These are phyloP conservation scores for Obelidium mucronatum DNA, from an alignment of 192 early-diverging fungal species.

Conservation along the genomic window DNA sequence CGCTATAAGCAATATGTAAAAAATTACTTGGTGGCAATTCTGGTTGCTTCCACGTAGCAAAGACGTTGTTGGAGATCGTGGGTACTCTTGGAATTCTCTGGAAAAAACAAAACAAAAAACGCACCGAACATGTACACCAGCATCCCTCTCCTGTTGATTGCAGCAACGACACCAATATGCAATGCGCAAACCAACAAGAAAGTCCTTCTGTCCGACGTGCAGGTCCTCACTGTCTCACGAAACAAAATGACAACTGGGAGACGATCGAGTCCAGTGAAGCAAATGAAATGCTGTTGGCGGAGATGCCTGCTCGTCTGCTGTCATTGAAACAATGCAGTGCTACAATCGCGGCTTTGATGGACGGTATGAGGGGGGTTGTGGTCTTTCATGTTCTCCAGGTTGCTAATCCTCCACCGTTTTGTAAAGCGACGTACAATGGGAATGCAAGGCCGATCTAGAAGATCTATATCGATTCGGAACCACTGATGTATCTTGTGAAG, in stretches of 20 bases:
- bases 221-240: slow-evolving; percentile 46
- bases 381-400: not conserved
- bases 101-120: no score
- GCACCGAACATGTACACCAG: not conserved
- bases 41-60: no score
- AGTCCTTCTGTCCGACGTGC: slow-evolving; percentile 42
- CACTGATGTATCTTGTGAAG: slow-evolving; percentile 57
- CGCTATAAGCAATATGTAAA: not conserved
- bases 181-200: slow-evolving; percentile 29
- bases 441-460: slow-evolving; percentile 54
- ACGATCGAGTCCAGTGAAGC: slow-evolving; percentile 47
- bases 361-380: not conserved
- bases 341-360: slow-evolving; percentile 43
- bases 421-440: slow-evolving; percentile 48
- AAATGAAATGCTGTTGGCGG: slow-evolving; percentile 54
- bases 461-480: slow-evolving; percentile 46
- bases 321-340: slow-evolving; percentile 50
- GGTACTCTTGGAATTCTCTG: no score
- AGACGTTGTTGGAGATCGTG: not conserved
- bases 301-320: slow-evolving; percentile 41
- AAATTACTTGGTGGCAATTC: not conserved
- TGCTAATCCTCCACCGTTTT: not conserved
- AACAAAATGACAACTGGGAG: slow-evolving; percentile 47
- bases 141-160: not conserved
- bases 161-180: not conserved